phyloP scores from a whole-genome alignment of 2,329 filamentous ascomycete genomes.

The Cercospora zeina region DNA sequence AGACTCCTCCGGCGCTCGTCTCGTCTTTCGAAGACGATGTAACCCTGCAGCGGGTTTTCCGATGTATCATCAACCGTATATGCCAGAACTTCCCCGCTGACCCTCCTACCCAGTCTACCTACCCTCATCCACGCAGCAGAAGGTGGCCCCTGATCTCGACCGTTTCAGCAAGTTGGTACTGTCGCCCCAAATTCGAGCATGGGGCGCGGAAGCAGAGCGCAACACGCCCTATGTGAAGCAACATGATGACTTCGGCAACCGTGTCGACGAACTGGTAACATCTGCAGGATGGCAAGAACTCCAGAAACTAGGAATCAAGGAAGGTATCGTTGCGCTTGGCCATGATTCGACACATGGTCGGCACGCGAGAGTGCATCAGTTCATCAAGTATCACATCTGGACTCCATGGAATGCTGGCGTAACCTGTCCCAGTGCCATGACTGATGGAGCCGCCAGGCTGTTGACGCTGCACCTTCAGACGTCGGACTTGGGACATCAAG shows the following conservation, averaged over 20 bases:
- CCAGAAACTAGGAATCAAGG: slow-evolving; percentile 59
- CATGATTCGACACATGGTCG: slow-evolving; percentile 55
- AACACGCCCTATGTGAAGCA: slow-evolving; percentile 63
- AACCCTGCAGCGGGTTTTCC: slow-evolving; percentile 1
- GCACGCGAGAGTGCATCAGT: slow-evolving; percentile 22
- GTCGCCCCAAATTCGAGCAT: not conserved
- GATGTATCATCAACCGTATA: not conserved
- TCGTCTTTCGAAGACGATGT: slow-evolving; percentile 6
- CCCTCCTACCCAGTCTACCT: not conserved
- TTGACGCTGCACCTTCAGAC: not conserved
- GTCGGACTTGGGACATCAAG: slow-evolving; percentile 6
- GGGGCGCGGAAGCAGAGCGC: slow-evolving; percentile 62
- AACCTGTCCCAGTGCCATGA: slow-evolving; percentile 28
- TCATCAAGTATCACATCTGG: slow-evolving; percentile 27
- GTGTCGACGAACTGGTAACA: slow-evolving; percentile 61
- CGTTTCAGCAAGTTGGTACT: slow-evolving; percentile 9
- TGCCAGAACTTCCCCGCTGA: not conserved
- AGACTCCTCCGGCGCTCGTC: slow-evolving; percentile 1
- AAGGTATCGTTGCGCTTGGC: slow-evolving; percentile 61
- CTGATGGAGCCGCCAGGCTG: slow-evolving; percentile 26
- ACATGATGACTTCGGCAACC: slow-evolving; percentile 45
- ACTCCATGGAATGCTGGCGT: slow-evolving; percentile 22
- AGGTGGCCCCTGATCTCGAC: not conserved
- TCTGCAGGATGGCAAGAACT: slow-evolving; percentile 66
- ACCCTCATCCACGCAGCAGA: not conserved